Evolutionary conservation across 768 basidiomycete species (phyloP), one percentile per base, ranked within the genome.

Genomic region (Tulasnella sp.): DNA sequence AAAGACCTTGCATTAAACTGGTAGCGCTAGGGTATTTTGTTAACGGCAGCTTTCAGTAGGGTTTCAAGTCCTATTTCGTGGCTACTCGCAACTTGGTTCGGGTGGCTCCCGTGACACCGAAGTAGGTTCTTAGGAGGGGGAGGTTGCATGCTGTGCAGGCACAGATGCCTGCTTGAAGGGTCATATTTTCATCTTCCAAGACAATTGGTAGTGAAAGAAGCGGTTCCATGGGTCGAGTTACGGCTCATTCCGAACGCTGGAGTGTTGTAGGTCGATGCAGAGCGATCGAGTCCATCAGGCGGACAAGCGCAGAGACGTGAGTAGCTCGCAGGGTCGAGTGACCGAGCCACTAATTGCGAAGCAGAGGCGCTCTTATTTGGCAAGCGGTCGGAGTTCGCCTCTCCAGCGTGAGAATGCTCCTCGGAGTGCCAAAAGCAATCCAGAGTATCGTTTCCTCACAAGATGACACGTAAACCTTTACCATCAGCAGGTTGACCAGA

Each of bases 331-430:
- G 61, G 61, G 61, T 67, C 32, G 61, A 67, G 61, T 26, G 15
- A 15, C 29, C 61, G 61, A 67, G 23, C 61, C 61, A 67, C 61
- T 67, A 67, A 67, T 67, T 67, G 61, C 61, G 61, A 67, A 67
- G 61, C 61, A 67, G 32, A 67, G 1, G 29, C 61, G 29, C 61
- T 20, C 51, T 32, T 3, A 32, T 67, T 67, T 67, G 61, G n/a
- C 26, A 26, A 26, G 29, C 23, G 6, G 61, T 35, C 61, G 61
- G 61, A 67, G 61, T 67, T 67, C 61, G 61, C 61, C 32, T 29
- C 61, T 67, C 32, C 61, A 26, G 15, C 61, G 61, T 67, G 61
- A 32, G 61, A 67, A 67, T n/a, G 61, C 29, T 1, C 61, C 29
- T 29, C 61, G 61, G 32, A 67, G 61, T 67, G 26, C 61, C 29